Conservation (phyloP, 2,329 filamentous ascomycete genomes). For the Calonectria multiphialidica region DNA sequence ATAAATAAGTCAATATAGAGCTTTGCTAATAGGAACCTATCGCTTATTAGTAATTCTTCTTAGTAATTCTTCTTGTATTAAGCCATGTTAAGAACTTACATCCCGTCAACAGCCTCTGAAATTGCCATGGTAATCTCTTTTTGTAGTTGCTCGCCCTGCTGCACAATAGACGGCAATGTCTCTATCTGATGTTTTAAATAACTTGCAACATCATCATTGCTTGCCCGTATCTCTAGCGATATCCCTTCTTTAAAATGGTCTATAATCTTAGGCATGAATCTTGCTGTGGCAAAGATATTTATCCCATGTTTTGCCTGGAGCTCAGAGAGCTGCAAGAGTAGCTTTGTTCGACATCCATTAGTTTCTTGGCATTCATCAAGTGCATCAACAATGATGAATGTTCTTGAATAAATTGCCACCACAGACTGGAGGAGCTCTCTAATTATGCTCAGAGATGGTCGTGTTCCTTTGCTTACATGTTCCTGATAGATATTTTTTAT, state of each 20-base stretch:
- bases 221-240: constrained; percentile 30
- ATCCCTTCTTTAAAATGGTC: neutral
- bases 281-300: constrained; percentile 41
- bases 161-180: neutral
- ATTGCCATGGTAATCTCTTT: neutral
- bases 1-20: neutral
- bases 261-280: constrained; percentile 30
- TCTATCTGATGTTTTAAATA: neutral
- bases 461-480: neutral
- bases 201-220: neutral
- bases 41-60: neutral
- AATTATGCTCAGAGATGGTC: neutral
- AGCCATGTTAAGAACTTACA: neutral
- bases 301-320: neutral
- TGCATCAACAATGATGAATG: constrained; percentile 38
- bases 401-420: neutral
- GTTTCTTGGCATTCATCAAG: constrained; percentile 38
- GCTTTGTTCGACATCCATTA: neutral
- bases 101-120: neutral
- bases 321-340: constrained; percentile 16
- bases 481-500: neutral
- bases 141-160: neutral
- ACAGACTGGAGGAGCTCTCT: neutral
- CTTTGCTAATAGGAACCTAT: constrained; percentile 2
- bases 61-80: too few relatives aligned